Evolutionary conservation across 331 rosid genomes (phyloP), one percentile per base, ranked within the genome.

Genomic region (Telfairia occidentalis): DNA sequence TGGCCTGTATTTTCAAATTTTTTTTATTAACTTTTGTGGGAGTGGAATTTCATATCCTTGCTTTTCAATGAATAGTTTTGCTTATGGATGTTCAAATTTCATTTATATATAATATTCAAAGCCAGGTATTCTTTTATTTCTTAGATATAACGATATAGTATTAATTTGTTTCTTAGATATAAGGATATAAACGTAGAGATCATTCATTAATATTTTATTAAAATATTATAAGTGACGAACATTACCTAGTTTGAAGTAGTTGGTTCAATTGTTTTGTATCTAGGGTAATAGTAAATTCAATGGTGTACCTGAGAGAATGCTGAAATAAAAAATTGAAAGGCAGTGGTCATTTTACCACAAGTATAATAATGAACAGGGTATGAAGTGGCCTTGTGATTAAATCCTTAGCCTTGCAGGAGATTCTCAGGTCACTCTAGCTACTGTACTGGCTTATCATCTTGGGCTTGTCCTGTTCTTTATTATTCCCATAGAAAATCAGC

Each of bases 341-440:
- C 26, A 26, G 11, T 45, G 58, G 1, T 70, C 55, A 67, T 26
- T 45, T 46, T 29, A 26, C 9, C n/a, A 16, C 26, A 13, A 46
- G n/a, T 46, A 28, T 28, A 45, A 28, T 18, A 1, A 46, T 71
- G 54, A 48, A 28, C 42, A 7, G 2, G 42, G 43, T 71, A 49
- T 46, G 75, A 48, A 48, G 75, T 71, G 29, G 59, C 75, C 40
- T 71, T 29, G 43, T 48, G 59, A 29, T 71, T 24, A 46, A 26
- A 16, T 71, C 5, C 29, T 71, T 48, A 26, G 59, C 59, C 75
- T 71, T 71, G 75, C 75, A 48, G 59, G 45, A 71, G 75, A 70
- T 46, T 71, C 28, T 18, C 23, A 1, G 59, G 59, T 48, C 9
- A 9, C 1, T 46, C 7, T 46, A 18, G 60, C 75, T 24, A 18